phyloP scores from a whole-genome alignment of 345 rosid genomes.

The Lepidium aucheri region DNA sequence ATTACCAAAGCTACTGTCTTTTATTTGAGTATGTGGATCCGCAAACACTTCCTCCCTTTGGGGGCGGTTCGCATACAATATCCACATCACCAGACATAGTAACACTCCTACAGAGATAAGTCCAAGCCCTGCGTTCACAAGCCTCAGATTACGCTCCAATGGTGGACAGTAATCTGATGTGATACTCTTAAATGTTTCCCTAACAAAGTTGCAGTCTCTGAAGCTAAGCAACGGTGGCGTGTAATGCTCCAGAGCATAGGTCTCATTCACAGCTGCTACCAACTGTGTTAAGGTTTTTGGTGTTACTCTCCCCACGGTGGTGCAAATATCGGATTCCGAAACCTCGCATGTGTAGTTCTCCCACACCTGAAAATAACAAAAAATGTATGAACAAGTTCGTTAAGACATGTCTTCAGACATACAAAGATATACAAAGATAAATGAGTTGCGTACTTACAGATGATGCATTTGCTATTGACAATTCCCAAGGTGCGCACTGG shows the following conservation, averaged over 20 bases:
- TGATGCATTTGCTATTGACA: conserved; percentile 75
- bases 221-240: conserved; percentile 85
- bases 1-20: neutral
- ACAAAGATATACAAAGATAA: neutral
- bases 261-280: conserved; percentile 69
- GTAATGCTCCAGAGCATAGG: conserved; percentile 80
- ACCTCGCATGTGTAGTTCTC: conserved; percentile 50
- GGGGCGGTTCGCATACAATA: conserved; percentile 94
- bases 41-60: conserved; percentile 97
- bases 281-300: conserved; percentile 51
- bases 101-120: conserved; percentile 77
- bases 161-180: conserved; percentile 67
- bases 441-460: conserved; percentile 33
- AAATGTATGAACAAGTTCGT: neutral
- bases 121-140: conserved; percentile 78
- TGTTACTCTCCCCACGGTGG: conserved; percentile 72
- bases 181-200: conserved; percentile 67
- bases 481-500: conserved; percentile 53
- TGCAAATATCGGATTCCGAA: conserved; percentile 46
- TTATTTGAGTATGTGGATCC: conserved; percentile 20
- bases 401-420: neutral
- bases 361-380: conserved; percentile 53
- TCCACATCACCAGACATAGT: conserved; percentile 88
- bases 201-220: conserved; percentile 76
- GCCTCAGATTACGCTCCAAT: conserved; percentile 56